Evolutionary conservation across 331 rosid species (phyloP).

Genomic region (Arachis monticola): DNA sequence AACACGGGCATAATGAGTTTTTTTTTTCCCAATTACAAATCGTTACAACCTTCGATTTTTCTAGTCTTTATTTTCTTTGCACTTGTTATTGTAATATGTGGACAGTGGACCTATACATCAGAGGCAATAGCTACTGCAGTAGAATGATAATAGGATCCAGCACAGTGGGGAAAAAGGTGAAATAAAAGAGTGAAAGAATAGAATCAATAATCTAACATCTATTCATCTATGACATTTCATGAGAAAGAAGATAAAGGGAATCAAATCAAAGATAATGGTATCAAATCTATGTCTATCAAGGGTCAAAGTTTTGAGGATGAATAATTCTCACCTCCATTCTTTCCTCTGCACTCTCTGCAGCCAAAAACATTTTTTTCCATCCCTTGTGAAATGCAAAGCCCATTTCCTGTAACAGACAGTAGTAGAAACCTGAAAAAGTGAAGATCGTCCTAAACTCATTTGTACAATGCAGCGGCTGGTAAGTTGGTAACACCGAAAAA

Average conservation of each 20-base stretch:
- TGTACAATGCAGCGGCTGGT: neutral
- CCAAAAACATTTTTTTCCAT: constrained; percentile 41
- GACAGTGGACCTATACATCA: neutral
- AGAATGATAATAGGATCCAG: constrained; percentile 2
- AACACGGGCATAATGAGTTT: neutral
- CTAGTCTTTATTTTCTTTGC: neutral
- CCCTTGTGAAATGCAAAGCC: constrained; percentile 40
- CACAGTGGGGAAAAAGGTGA: neutral
- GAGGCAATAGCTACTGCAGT: neutral
- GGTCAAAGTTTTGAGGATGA: constrained; percentile 41
- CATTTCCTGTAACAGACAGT: constrained; percentile 50
- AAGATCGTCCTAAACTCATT: constrained; percentile 37
- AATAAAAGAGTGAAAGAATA: constrained; percentile 14
- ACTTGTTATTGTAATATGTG: neutral
- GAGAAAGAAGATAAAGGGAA: constrained; percentile 31
- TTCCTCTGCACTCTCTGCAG: constrained; percentile 35
- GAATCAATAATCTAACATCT: constrained; percentile 8
- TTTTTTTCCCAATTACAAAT: neutral
- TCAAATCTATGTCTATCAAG: constrained; percentile 30
- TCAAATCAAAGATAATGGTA: constrained; percentile 47
- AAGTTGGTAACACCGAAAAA: neutral
- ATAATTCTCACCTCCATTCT: constrained; percentile 48
- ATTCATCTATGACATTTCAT: constrained; percentile 18
- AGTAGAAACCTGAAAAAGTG: constrained; percentile 25
- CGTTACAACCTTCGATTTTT: neutral